Conservation (phyloP, 75 land plant genomes). For the Selaginella tamariscina region DNA sequence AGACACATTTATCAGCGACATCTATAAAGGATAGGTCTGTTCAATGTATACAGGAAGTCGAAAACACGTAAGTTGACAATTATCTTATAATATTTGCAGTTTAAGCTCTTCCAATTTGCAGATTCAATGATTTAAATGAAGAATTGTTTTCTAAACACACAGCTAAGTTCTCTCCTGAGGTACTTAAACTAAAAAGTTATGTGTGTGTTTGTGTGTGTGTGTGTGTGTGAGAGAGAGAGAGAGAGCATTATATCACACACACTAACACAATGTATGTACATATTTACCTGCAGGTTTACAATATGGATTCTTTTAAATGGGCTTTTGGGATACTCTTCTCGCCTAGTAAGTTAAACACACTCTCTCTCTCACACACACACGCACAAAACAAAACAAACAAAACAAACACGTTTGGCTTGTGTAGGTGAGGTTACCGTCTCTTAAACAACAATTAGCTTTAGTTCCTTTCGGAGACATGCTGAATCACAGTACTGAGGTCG, state of each 20-base stretch:
- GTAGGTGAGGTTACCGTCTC: constrained; percentile 80
- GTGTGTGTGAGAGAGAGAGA: too few relatives aligned
- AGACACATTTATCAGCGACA: constrained; percentile 60
- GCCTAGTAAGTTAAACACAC: constrained; percentile 48
- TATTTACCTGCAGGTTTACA: constrained; percentile 42
- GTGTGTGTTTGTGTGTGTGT: too few relatives aligned
- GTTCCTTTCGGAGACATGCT: constrained; percentile 97
- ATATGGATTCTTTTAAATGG: constrained; percentile 73
- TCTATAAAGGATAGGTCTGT: constrained; percentile 60
- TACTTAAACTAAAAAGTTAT: too few relatives aligned
- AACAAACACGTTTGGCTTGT: neutral
- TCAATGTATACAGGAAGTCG: constrained; percentile 52
- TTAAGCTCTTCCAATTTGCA: constrained; percentile 22
- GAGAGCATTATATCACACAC: too few relatives aligned
- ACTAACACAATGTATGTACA: too few relatives aligned
- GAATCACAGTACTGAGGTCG: constrained; percentile 78
- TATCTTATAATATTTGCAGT: neutral
- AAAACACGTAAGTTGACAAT: constrained; percentile 42
- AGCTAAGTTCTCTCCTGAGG: constrained; percentile 67
- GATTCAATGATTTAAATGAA: constrained; percentile 51
- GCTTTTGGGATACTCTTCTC: constrained; percentile 93
- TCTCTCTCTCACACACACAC: too few relatives aligned
- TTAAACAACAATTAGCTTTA: constrained; percentile 62
- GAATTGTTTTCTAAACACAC: constrained; percentile 71
- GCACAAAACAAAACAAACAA: neutral